Base-by-base conservation (phyloP, 2,329 filamentous ascomycete species). In the Diaporthe destruens region DNA sequence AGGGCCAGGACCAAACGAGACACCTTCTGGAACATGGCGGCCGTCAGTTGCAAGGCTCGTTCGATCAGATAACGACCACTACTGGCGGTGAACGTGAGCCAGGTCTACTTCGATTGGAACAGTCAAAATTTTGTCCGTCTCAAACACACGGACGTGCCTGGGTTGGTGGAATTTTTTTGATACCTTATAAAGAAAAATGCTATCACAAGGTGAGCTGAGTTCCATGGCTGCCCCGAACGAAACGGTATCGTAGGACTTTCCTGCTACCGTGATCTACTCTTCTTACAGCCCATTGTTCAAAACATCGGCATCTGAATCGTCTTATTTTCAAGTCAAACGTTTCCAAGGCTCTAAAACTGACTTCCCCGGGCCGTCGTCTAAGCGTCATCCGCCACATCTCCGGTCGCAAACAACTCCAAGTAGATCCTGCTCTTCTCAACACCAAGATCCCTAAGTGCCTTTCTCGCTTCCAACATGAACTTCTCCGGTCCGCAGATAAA, bases 401-500 rank as follows among this genome's bases (percentile, higher is more conserved):
- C 89, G 0, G 89, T 90, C n/a, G 86, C 87, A 76, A 93, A 94
- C 39, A 93, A 80, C 81, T 95, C 93, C 76, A 93, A 85, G 77
- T 90, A 87, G 70, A 93, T 86, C 75, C 89, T 87, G 39, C 86
- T 85, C n/a, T 81, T 80, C 1, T 84, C 80, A 1, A 94, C 91
- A 0, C 91, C 91, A 71, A 84, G 81, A 3, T 77, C 82, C 76
- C 85, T 81, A 71, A 95, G 82, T 76, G 83, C 85, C 9, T 81
- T 80, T 75, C 88, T 84, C 29, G 88, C 83, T 49, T 89, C 87
- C 12, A 86, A 77, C 93, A 95, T 95, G 84, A 94, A 95, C 9
- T 80, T 79, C 73, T 87, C 85, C 0, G 93, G 93, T 0, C 93
- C 93, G 78, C 93, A 95, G 69, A 94, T 82, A 76, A 89, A 95